phyloP scores from a whole-genome alignment of 1,139 yeast genomes.

The Yamadazyma buinensis region DNA sequence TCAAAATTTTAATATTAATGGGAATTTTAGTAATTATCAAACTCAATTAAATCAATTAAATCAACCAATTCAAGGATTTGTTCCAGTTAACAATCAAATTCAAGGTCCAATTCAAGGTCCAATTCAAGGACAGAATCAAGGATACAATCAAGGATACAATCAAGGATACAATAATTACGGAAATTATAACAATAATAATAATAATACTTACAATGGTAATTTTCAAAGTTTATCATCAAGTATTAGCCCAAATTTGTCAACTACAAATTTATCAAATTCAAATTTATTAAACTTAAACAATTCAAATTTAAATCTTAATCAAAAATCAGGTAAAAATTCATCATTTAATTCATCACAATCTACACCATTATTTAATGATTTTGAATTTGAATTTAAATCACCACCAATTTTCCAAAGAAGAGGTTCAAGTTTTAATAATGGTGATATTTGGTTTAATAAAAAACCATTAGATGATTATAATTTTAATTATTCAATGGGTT shows the following conservation, averaged over 20 bases:
- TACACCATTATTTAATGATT: constrained; percentile 14
- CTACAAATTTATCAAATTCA: neutral
- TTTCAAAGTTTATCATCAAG: neutral
- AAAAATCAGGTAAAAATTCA: no score
- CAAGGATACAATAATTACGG: no score
- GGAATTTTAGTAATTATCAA: neutral
- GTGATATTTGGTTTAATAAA: constrained; percentile 4
- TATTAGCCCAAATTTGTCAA: neutral
- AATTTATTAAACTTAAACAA: no score
- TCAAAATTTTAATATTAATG: neutral
- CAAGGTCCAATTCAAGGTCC: no score
- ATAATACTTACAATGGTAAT: neutral
- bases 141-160: no score
- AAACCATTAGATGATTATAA: constrained; percentile 2
- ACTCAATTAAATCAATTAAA: no score
- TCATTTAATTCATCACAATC: constrained; percentile 5
- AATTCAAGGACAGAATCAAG: no score
- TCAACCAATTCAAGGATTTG: no score
- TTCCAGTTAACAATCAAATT: no score
- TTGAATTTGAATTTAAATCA: constrained; percentile 7
- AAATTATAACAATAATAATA: no score
- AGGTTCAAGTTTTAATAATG: constrained; percentile 5
- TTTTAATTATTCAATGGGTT: constrained; percentile 3
- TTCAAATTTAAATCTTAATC: no score
- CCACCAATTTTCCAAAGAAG: constrained; percentile 3